These are phyloP conservation scores for Leptosphaerulina australis DNA, from an alignment of 2,329 filamentous ascomycete genomes.

Conservation along the genomic window DNA sequence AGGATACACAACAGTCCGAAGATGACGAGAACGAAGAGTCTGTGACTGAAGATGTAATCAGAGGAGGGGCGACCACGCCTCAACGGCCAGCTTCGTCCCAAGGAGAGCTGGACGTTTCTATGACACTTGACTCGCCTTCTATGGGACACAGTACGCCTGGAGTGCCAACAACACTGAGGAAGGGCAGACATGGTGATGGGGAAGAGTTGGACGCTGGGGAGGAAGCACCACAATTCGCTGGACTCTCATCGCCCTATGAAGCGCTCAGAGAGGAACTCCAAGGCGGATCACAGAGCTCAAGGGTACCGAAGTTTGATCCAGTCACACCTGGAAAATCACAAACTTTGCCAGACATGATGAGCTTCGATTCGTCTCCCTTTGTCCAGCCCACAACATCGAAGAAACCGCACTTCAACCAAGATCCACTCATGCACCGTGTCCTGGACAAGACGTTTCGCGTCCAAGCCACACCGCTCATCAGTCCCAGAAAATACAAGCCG, in stretches of 20 bases:
- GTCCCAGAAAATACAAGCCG: slow-evolving; percentile 56
- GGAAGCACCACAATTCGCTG: slow-evolving; percentile 59
- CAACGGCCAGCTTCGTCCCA: slow-evolving; percentile 44
- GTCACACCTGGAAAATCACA: slow-evolving; percentile 47
- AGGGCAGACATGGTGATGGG: slow-evolving; percentile 18
- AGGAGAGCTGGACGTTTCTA: slow-evolving; percentile 61
- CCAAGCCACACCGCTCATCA: slow-evolving; percentile 87
- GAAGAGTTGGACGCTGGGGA: slow-evolving; percentile 22
- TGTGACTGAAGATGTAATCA: slow-evolving; percentile 40
- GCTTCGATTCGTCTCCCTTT: slow-evolving; percentile 59
- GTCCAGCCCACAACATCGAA: slow-evolving; percentile 49
- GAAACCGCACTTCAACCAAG: slow-evolving; percentile 56
- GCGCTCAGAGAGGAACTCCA: slow-evolving; percentile 71
- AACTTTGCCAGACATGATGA: slow-evolving; percentile 51
- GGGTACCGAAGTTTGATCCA: slow-evolving; percentile 38
- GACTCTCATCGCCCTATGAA: slow-evolving; percentile 79
- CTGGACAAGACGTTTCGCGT: slow-evolving; percentile 95
- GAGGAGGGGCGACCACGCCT: slow-evolving; percentile 54
- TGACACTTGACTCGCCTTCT: slow-evolving; percentile 67
- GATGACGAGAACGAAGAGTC: slow-evolving; percentile 55
- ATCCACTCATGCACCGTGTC: slow-evolving; percentile 87
- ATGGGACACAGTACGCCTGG: slow-evolving; percentile 67
- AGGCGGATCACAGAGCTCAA: slow-evolving; percentile 62
- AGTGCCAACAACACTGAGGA: slow-evolving; percentile 37
- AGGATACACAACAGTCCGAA: slow-evolving; percentile 47